Percentiles rank a stretch among this genome's conserved stretches.
Evolutionary conservation across 345 rosid genomes (phyloP).

Genomic region (Pugionium dolabratum): DNA sequence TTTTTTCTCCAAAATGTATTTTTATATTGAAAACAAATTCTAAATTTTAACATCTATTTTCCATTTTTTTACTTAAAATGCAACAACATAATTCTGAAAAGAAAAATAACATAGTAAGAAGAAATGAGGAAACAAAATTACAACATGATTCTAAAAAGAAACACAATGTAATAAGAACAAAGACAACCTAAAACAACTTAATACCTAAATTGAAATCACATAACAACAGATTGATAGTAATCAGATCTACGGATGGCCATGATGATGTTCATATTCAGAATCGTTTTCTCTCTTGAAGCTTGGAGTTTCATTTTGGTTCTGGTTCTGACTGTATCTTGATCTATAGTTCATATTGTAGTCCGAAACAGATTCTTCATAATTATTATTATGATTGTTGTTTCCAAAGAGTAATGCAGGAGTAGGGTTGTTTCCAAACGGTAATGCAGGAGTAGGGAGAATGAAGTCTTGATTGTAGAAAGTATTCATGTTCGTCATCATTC

Average conservation of each 20-base stretch:
- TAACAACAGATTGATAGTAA: slow-evolving; percentile 2
- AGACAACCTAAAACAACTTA: not conserved
- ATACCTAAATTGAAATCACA: not conserved
- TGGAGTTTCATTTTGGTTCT: not conserved
- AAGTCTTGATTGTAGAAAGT: slow-evolving; percentile 4
- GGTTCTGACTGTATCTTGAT: not conserved
- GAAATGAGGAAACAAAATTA: not conserved
- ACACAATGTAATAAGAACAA: not conserved
- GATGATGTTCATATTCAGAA: slow-evolving; percentile 23
- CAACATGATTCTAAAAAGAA: not conserved
- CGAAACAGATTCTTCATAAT: not conserved
- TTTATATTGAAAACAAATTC: no score
- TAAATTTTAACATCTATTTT: not conserved
- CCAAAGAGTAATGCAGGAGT: no score
- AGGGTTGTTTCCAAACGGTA: not conserved
- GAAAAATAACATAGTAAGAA: not conserved
- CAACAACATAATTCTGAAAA: not conserved
- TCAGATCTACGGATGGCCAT: slow-evolving; percentile 17
- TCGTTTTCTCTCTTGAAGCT: slow-evolving; percentile 2
- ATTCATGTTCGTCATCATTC: slow-evolving; percentile 6
- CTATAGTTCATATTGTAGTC: not conserved
- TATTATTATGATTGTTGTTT: not conserved
- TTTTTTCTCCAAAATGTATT: not conserved
- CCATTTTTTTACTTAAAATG: not conserved
- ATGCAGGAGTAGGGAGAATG: not conserved